Evolutionary conservation across 306 rosid genomes (phyloP).

Genomic region (Vachellia collinsii): DNA sequence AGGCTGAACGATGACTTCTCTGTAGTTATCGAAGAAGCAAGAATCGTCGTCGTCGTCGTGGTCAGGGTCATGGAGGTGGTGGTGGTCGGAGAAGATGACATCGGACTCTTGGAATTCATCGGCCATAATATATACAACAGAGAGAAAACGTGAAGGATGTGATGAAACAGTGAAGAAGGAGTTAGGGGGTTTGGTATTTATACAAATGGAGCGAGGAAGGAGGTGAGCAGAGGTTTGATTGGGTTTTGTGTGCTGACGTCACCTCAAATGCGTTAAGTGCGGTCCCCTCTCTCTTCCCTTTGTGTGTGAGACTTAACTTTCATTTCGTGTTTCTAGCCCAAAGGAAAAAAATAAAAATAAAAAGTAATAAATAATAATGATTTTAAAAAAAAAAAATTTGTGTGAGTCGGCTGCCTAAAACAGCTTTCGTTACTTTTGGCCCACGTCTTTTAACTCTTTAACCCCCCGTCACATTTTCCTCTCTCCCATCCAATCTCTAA

Average conservation of each 20-base stretch:
- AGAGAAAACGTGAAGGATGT: neutral
- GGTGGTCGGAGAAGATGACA: constrained; percentile 55
- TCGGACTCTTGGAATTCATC: constrained; percentile 78
- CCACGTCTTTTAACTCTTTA: neutral
- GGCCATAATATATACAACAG: constrained; percentile 26
- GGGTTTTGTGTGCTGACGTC: constrained; percentile 57
- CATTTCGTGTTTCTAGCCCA: neutral
- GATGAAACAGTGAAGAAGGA: constrained; percentile 39
- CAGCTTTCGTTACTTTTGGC: constrained; percentile 39
- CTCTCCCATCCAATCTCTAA: too few relatives aligned
- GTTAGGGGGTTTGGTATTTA: constrained; percentile 36
- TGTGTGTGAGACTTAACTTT: constrained; percentile 15
- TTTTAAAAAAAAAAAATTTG: neutral
- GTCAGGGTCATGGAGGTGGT: neutral
- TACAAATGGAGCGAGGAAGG: constrained; percentile 16
- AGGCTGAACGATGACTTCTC: neutral
- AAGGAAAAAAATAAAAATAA: too few relatives aligned
- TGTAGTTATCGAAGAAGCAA: neutral
- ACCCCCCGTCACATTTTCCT: neutral
- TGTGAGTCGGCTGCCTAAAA: constrained; percentile 41
- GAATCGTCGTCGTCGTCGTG: neutral
- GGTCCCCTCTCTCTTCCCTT: constrained; percentile 44
- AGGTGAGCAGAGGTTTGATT: constrained; percentile 13
- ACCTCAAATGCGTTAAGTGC: constrained; percentile 56
- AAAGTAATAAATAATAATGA: too few relatives aligned